These are phyloP conservation scores for Diaporthe nobilis DNA, from an alignment of 2,329 filamentous ascomycete genomes.

Conservation along the genomic window DNA sequence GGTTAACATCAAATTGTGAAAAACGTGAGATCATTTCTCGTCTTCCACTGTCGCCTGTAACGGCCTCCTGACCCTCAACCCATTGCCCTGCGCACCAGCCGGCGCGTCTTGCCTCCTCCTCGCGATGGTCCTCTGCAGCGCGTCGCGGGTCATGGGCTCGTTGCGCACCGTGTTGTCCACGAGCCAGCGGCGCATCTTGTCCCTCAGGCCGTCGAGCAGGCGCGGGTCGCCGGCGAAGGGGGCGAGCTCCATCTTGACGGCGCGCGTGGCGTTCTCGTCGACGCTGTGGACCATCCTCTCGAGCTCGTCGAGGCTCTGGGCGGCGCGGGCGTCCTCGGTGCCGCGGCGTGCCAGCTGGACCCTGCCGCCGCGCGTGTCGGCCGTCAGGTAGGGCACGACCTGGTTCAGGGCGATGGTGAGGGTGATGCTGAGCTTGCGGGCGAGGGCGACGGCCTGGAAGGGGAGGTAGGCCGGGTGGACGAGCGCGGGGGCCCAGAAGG, in stretches of 20 bases:
- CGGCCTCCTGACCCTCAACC: conserved; percentile 42
- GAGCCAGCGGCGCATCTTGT: conserved; percentile 86
- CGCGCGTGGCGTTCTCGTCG: conserved; percentile 77
- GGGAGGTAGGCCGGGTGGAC: conserved; percentile 78
- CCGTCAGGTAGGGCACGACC: conserved; percentile 76
- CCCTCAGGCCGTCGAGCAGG: conserved; percentile 73
- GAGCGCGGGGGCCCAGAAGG: conserved; percentile 55
- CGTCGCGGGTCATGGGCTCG: conserved; percentile 86
- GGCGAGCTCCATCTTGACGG: conserved; percentile 84
- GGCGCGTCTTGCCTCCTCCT: conserved; percentile 74
- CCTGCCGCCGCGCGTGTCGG: conserved; percentile 53
- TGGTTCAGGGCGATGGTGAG: conserved; percentile 88
- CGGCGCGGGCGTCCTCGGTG: conserved; percentile 64
- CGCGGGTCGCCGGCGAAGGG: conserved; percentile 83
- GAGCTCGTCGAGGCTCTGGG: conserved; percentile 76
- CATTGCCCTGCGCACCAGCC: conserved; percentile 69
- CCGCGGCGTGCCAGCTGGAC: conserved; percentile 50
- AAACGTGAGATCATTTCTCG: conserved; percentile 1
- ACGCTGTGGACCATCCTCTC: conserved; percentile 70
- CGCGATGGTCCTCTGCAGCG: conserved; percentile 77
- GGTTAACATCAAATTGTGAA: not conserved
- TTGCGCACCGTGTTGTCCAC: conserved; percentile 87
- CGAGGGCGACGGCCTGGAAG: conserved; percentile 85
- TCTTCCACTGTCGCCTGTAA: conserved; percentile 21
- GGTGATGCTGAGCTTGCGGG: conserved; percentile 82